Base-by-base conservation (phyloP, 345 rosid species). In the Ceriops tagal region DNA sequence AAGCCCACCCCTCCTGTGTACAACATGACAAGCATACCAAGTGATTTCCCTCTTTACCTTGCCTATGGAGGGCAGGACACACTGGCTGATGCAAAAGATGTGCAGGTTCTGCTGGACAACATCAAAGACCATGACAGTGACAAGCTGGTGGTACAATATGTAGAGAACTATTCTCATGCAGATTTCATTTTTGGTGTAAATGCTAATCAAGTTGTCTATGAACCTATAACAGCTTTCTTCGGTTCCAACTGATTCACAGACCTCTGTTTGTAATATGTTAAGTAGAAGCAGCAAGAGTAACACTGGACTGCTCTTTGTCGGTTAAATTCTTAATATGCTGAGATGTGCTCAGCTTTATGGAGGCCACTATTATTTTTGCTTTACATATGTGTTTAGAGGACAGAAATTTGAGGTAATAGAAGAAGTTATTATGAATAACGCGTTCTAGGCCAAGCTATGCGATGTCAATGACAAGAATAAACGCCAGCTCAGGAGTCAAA, bases 1-100 rank as follows among this genome's bases (percentile, higher is more conserved):
- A 82, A 83, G 64, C 70, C 85, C 16, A 79, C 80, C 53, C 91
- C 91, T n/a, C 88, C 88, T 0, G 72, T 59, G 15, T 84, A 84
- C 60, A 61, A 78, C 77, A 70, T 87, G 79, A 62, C 83, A 19
- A 74, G 65, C 61, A 81, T 87, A 58, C 88, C 88, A 9, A 83
- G 64, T 8, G 79, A 79, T 53, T 19, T 84, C 24, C 87, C 88
- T 31, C 73, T 87, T 24, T 83, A 79, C 75, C 66, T 87, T 4
- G 70, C 78, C 49, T 71, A 87, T 56, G 91, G 91, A 62, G 88
- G 84, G 39, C 47, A 75, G 31, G 91, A 87, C 72, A 35, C n/a
- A 21, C 78, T 84, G 24, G 61, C 91, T 0, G 87, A 83, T 68
- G 73, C 63, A 4, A 55, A 65, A 2, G 88, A 87, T 62, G 88